These are phyloP conservation scores for Nelumbo lutea DNA, from an alignment of 164 flowering plant genomes.

Conservation along the genomic window DNA sequence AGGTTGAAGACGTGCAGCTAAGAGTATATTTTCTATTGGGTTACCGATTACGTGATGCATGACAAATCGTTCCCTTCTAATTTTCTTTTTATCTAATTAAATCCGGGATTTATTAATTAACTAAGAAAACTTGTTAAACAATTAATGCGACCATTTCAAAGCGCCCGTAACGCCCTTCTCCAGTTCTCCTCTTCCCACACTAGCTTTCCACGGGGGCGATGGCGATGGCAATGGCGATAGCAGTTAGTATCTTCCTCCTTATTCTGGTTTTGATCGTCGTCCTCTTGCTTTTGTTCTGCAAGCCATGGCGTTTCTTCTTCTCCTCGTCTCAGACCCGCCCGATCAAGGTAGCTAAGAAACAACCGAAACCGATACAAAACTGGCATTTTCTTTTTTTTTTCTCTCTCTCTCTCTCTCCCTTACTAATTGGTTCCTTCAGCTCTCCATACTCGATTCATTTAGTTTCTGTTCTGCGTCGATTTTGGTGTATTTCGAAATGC, in stretches of 20 bases:
- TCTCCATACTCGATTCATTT: not conserved
- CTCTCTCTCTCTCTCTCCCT: no score
- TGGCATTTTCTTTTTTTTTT: not conserved
- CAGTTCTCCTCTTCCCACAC: not conserved
- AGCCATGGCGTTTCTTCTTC: conserved; percentile 75
- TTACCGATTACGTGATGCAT: no score
- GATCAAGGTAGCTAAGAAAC: conserved; percentile 38
- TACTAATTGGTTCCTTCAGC: not conserved
- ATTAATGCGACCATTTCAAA: conserved; percentile 59
- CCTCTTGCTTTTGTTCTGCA: conserved; percentile 55
- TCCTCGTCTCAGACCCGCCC: conserved; percentile 32
- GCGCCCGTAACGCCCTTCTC: conserved; percentile 48
- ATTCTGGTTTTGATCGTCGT: conserved; percentile 57
- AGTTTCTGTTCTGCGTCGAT: not conserved
- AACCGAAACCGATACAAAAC: not conserved
- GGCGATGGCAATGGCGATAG: conserved; percentile 48
- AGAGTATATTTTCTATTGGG: no score
- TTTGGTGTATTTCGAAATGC: not conserved
- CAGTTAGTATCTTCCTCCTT: conserved; percentile 36
- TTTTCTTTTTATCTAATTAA: not conserved
- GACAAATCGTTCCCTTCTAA: not conserved
- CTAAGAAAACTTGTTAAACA: not conserved
- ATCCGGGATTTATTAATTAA: not conserved
- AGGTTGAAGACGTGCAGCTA: no score
- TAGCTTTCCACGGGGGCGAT: conserved; percentile 20